These are phyloP conservation scores for Oenanthe sinensis DNA, from an alignment of 129 eudicot species.

Conservation along the genomic window DNA sequence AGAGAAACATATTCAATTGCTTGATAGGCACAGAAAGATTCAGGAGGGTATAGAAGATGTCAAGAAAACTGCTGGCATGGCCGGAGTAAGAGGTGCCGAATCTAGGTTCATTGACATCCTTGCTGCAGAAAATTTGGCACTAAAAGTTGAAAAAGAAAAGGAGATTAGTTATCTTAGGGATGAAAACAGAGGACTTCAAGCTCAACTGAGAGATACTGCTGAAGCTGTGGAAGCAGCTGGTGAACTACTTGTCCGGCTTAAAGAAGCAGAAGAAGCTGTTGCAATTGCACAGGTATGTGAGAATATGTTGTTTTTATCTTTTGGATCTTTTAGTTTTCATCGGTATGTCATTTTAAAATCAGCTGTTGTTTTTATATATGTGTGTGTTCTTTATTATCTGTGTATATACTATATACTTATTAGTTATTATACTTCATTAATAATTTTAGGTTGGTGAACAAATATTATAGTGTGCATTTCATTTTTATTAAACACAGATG, in stretches of 20 bases:
- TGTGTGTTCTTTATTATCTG: not conserved
- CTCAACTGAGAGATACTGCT: conserved; percentile 84
- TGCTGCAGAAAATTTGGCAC: conserved; percentile 66
- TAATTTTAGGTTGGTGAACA: not conserved
- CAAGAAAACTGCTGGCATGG: conserved; percentile 69
- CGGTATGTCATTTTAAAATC: not conserved
- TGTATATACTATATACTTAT: not conserved
- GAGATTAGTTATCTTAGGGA: conserved; percentile 65
- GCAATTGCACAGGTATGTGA: conserved; percentile 56
- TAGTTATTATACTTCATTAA: not conserved
- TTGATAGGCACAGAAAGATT: conserved; percentile 57
- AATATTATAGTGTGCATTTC: too few species aligned
- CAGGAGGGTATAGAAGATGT: conserved; percentile 83
- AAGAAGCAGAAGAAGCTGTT: conserved; percentile 87
- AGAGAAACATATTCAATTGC: conserved; percentile 73
- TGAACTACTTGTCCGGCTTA: conserved; percentile 84
- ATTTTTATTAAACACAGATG: not conserved
- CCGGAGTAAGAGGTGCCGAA: conserved; percentile 77
- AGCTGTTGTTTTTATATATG: too few species aligned
- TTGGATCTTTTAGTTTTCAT: not conserved
- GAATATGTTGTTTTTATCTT: not conserved
- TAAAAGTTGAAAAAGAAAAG: conserved; percentile 75
- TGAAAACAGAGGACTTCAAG: conserved; percentile 80
- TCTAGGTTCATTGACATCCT: conserved; percentile 76
- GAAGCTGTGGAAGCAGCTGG: conserved; percentile 99